Evolutionary conservation across 106 monocot genomes (phyloP), one percentile per base, ranked within the genome.

Genomic region (Apostasia shenzhenica): DNA sequence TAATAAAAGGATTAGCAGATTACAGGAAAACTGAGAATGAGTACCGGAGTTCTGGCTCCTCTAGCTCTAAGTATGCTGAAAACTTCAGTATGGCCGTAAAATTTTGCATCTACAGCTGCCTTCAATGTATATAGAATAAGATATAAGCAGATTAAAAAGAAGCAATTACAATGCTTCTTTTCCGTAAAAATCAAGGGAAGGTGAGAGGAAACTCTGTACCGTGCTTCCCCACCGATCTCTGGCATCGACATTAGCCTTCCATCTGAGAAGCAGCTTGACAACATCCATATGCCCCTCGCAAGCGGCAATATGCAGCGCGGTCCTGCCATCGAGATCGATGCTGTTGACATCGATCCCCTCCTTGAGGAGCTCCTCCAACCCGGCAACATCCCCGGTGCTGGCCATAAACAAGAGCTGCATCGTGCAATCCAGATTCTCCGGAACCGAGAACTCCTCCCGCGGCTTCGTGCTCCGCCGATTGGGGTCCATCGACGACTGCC

Each of bases 181-280:
- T 57, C 1, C 45, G 0, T 54, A 11, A 10, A 3, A 37, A 10
- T 51, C 12, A 51, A 9, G 2, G 55, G 52, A 6, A 53, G 4
- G 14, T 54, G 43, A 41, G 5, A 59, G 44, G 44, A 48, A 61
- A 59, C 1, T 48, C 45, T 46, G 48, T 77, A 94, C 90, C 78
- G 94, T 94, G 75, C 94, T 94, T 5, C 94, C 94, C 94, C 94
- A 94, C 5, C 87, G 79, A 61, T 94, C 94, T 62, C 94, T 70
- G 8, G 94, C 84, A 70, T 94, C 90, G 45, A 94, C 57, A 55
- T 94, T 90, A 45, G 81, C 90, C 76, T 68, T 87, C 81, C 87
- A 63, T 45, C 60, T 72, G 26, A 94, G 81, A 57, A 94, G 48
- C 59, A 94, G 55, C 71, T 62, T 79, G 57, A 83, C 90, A 11